Percentiles rank a stretch among this genome's conserved stretches.
Conservation (phyloP, 2,329 filamentous ascomycete species). For the Lachnellula cervina region DNA sequence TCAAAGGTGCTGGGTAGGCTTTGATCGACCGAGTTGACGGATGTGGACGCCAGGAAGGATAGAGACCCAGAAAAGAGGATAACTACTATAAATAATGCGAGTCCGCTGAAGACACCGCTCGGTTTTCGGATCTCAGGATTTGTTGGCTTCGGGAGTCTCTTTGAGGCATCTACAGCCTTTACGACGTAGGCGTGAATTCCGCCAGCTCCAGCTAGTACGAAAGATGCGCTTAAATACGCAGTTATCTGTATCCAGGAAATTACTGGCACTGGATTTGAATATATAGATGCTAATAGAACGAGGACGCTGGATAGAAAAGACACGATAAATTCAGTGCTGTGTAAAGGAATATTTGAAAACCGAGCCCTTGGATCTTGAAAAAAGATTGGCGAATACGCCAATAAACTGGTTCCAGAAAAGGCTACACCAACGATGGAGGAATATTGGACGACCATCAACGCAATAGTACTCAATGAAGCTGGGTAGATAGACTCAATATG, state of each 20-base stretch:
- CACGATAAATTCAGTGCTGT: conserved; percentile 5
- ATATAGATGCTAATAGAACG: conserved; percentile 12
- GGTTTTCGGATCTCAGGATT: conserved; percentile 4
- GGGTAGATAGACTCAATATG: conserved; percentile 4
- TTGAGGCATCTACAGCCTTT: conserved; percentile 2
- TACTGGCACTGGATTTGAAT: conserved; percentile 13
- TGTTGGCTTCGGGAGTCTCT: background rate
- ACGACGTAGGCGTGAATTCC: conserved; percentile 8
- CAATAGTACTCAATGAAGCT: conserved; percentile 5
- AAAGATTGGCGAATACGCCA: conserved; percentile 21
- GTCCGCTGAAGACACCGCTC: conserved; percentile 5
- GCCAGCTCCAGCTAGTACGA: conserved; percentile 10
- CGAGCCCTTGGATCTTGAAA: conserved; percentile 10
- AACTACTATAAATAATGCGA: conserved; percentile 4
- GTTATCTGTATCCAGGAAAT: conserved; percentile 18
- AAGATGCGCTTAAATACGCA: conserved; percentile 12
- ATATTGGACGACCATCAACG: conserved; percentile 13
- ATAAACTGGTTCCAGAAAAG: conserved; percentile 16
- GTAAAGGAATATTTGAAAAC: conserved; percentile 9
- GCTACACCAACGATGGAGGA: conserved; percentile 10
- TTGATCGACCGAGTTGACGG: conserved; percentile 5
- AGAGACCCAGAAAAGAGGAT: conserved; percentile 2
- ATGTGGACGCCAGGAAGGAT: background rate
- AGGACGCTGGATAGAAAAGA: conserved; percentile 14
- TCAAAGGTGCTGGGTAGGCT: conserved; percentile 14